A percentile compares a stretch with the other conserved stretches of the same genome.
phyloP scores from a whole-genome alignment of 805 yeast species.

The Yamadazyma laniorum region DNA sequence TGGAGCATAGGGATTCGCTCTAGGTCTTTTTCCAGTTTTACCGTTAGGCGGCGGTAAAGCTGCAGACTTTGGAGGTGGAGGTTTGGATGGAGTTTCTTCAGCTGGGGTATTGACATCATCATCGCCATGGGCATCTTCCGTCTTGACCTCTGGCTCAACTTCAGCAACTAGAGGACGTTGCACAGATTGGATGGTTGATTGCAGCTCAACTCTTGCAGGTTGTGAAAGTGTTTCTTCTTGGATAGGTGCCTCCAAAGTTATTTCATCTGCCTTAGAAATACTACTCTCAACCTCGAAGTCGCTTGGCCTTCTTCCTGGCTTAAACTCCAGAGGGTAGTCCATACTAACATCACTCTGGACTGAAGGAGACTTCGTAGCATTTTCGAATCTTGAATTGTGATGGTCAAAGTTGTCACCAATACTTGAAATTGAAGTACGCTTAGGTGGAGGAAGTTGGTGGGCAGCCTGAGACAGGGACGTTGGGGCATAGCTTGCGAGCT shows the following conservation, averaged over 20 bases:
- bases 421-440: constrained; percentile 9
- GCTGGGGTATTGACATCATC: background rate
- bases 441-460: background rate
- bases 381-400: constrained; percentile 7
- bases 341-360: constrained; percentile 32
- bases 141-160: too few species aligned
- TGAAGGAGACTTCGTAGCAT: constrained; percentile 26
- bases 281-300: too few species aligned
- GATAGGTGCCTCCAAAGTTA: background rate
- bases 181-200: constrained; percentile 4
- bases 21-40: background rate
- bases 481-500: background rate
- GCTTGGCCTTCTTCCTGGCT: constrained; percentile 12
- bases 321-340: constrained; percentile 30
- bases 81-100: constrained; percentile 5
- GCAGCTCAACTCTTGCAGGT: constrained; percentile 1
- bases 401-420: constrained; percentile 17
- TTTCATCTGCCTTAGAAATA: too few species aligned
- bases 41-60: constrained; percentile 6
- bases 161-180: constrained; percentile 2
- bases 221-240: background rate
- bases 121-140: background rate
- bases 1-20: constrained; percentile 40
- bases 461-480: background rate
- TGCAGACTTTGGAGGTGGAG: constrained; percentile 8